Percentiles rank a stretch among this genome's conserved stretches.
Evolutionary conservation across 805 yeast species (phyloP).

Genomic region (Huiozyma naganishii): DNA sequence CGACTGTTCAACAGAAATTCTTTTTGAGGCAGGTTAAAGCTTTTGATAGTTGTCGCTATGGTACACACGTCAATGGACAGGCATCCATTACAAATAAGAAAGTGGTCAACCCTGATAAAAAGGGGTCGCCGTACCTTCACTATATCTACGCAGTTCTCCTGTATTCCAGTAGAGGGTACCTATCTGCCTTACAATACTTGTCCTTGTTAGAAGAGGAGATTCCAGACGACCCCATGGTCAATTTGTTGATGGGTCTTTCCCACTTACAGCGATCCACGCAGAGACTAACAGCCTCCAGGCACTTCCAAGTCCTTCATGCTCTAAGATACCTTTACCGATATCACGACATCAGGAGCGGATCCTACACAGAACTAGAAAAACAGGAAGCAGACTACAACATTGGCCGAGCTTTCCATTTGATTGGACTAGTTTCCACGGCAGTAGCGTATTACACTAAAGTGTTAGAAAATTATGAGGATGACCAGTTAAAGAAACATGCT

Average conservation of each 20-base stretch:
- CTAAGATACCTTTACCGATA: slow-evolving; percentile 70
- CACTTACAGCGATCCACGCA: slow-evolving; percentile 89
- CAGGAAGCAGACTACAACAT: slow-evolving; percentile 78
- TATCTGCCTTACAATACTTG: slow-evolving; percentile 71
- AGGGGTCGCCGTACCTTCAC: slow-evolving; percentile 55
- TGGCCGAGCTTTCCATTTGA: slow-evolving; percentile 75
- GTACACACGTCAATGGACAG: slow-evolving; percentile 58
- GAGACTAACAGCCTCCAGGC: slow-evolving; percentile 75
- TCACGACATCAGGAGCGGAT: slow-evolving; percentile 36
- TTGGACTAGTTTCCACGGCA: slow-evolving; percentile 71
- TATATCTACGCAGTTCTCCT: slow-evolving; percentile 72
- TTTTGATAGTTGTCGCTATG: slow-evolving; percentile 54
- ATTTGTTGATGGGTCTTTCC: slow-evolving; percentile 64
- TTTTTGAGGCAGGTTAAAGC: slow-evolving; percentile 85
- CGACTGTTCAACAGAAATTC: slow-evolving; percentile 81
- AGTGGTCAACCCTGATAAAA: slow-evolving; percentile 32
- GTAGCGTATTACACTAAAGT: slow-evolving; percentile 63
- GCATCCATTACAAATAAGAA: slow-evolving; percentile 55
- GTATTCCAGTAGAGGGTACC: slow-evolving; percentile 71
- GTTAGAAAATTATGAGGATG: slow-evolving; percentile 40
- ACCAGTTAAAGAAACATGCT: slow-evolving; percentile 61
- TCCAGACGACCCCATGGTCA: slow-evolving; percentile 68
- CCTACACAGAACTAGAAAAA: slow-evolving; percentile 32
- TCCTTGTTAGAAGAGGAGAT: slow-evolving; percentile 57
- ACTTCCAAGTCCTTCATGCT: slow-evolving; percentile 81